phyloP scores from a whole-genome alignment of 805 yeast species.

The Wickerhamiella qilinensis region DNA sequence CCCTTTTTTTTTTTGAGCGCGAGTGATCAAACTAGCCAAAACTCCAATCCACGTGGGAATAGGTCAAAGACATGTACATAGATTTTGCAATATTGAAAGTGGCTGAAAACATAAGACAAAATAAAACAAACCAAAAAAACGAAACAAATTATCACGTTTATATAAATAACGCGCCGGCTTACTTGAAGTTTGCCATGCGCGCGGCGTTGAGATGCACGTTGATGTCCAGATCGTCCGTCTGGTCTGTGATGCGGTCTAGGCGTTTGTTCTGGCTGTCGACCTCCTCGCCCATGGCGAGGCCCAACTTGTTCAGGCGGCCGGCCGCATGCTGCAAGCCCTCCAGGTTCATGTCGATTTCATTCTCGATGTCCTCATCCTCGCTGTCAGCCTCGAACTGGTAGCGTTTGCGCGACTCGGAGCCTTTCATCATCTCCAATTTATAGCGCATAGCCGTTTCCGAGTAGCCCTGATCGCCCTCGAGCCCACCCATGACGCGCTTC shows the following conservation, averaged over 20 bases:
- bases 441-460: slow-evolving; percentile 26
- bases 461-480: slow-evolving; percentile 14
- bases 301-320: slow-evolving; percentile 53
- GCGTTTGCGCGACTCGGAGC: slow-evolving; percentile 20
- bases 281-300: slow-evolving; percentile 59
- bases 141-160: too few species aligned
- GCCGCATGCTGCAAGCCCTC: slow-evolving; percentile 61
- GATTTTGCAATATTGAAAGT: too few species aligned
- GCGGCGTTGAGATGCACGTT: slow-evolving; percentile 65
- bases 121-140: too few species aligned
- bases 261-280: slow-evolving; percentile 63
- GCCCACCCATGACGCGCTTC: slow-evolving; percentile 44
- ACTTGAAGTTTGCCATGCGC: slow-evolving; percentile 32
- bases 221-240: slow-evolving; percentile 71
- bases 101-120: too few species aligned
- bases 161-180: slow-evolving; percentile 1
- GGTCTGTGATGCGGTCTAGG: slow-evolving; percentile 60
- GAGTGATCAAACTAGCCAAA: too few species aligned
- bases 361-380: slow-evolving; percentile 86
- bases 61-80: too few species aligned
- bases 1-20: too few species aligned
- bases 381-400: slow-evolving; percentile 52
- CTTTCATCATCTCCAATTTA: slow-evolving; percentile 35
- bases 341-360: slow-evolving; percentile 68
- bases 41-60: too few species aligned